phyloP scores from a whole-genome alignment of 177 flowering plant genomes.

The Vitis hybrid region DNA sequence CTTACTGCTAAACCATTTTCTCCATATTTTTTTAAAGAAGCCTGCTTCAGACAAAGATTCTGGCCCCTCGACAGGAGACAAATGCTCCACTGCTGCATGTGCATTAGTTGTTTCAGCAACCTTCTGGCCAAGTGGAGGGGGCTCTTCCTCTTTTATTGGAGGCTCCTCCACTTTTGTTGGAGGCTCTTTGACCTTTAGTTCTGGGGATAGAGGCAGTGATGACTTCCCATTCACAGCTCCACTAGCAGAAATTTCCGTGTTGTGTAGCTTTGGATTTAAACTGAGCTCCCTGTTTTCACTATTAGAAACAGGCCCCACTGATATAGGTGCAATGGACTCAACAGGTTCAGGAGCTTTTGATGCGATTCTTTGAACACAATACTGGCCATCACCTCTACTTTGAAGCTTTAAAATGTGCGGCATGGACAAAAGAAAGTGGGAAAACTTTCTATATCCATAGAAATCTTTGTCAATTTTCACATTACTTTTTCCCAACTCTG shows the following conservation, averaged over 20 bases:
- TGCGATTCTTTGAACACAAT: constrained; percentile 26
- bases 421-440: constrained; percentile 59
- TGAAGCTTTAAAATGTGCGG: constrained; percentile 49
- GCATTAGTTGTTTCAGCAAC: constrained; percentile 12
- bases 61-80: constrained; percentile 15
- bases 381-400: constrained; percentile 35
- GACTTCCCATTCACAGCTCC: constrained; percentile 18
- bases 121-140: constrained; percentile 11
- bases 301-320: constrained; percentile 12
- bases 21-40: constrained; percentile 37
- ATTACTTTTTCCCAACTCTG: constrained; percentile 40
- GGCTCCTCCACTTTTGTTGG: background rate
- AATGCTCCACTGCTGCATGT: background rate
- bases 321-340: constrained; percentile 17
- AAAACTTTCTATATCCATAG: constrained; percentile 75
- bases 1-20: constrained; percentile 36
- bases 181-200: background rate
- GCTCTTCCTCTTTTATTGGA: constrained; percentile 11
- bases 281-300: constrained; percentile 4
- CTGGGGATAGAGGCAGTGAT: background rate
- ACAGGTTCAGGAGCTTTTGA: constrained; percentile 25
- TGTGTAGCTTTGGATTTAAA: constrained; percentile 11
- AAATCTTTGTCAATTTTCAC: constrained; percentile 47
- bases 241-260: constrained; percentile 2
- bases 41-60: constrained; percentile 33